phyloP scores from a whole-genome alignment of 2,329 filamentous ascomycete species.

The Cercospora sesami region DNA sequence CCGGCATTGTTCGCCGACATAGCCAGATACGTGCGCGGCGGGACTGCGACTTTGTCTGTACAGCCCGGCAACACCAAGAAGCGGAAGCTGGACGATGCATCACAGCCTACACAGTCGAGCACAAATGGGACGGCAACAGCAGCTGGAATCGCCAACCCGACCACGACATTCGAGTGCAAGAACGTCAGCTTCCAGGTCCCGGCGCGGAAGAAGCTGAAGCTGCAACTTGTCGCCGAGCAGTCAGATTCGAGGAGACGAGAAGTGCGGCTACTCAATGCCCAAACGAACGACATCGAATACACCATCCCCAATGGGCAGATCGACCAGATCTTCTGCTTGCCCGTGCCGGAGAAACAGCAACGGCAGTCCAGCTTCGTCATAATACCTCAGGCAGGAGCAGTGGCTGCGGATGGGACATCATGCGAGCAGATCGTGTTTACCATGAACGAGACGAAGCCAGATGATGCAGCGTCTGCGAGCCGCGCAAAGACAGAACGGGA shows the following conservation, averaged over 20 bases:
- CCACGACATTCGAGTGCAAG: conserved; percentile 47
- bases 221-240: conserved; percentile 53
- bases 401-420: conserved; percentile 35
- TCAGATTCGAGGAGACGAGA: conserved; percentile 30
- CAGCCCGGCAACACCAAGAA: conserved; percentile 44
- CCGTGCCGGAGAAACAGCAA: conserved; percentile 64
- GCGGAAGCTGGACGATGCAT: conserved; percentile 50
- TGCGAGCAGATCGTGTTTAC: conserved; percentile 62
- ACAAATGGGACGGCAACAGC: conserved; percentile 15
- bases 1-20: conserved; percentile 51
- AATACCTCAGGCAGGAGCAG: conserved; percentile 55
- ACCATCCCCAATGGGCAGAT: conserved; percentile 54
- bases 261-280: conserved; percentile 33
- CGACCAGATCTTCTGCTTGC: conserved; percentile 61
- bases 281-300: conserved; percentile 36
- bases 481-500: conserved; percentile 45
- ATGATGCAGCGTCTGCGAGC: conserved; percentile 42
- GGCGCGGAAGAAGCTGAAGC: conserved; percentile 62
- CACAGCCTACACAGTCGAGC: conserved; percentile 5
- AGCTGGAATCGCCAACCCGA: conserved; percentile 37
- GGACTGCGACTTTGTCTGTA: conserved; percentile 25
- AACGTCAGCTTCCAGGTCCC: conserved; percentile 64
- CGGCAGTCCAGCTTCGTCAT: conserved; percentile 64
- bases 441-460: conserved; percentile 53
- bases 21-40: conserved; percentile 43